phyloP scores from a whole-genome alignment of 495 filamentous ascomycete genomes.

The Penicillium coprophilum region DNA sequence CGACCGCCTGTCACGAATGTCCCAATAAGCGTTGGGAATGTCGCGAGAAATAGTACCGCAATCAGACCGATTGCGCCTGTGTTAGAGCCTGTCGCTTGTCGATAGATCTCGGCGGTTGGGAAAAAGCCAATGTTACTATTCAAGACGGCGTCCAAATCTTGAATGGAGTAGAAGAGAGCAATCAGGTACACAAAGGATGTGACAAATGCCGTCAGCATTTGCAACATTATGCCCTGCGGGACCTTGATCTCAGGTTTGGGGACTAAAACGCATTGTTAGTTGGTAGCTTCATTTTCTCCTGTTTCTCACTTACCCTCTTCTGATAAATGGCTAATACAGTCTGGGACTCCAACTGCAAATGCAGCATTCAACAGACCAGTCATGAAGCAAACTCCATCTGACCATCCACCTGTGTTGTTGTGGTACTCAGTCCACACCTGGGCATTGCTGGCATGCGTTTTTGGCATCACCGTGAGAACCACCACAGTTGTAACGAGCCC shows the following conservation, averaged over 20 bases:
- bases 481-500: slow-evolving; percentile 66
- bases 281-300: background rate
- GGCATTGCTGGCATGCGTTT: slow-evolving; percentile 52
- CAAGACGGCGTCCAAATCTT: slow-evolving; percentile 58
- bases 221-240: slow-evolving; percentile 52
- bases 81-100: slow-evolving; percentile 62
- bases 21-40: slow-evolving; percentile 59
- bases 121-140: slow-evolving; percentile 54
- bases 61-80: slow-evolving; percentile 64
- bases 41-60: slow-evolving; percentile 50
- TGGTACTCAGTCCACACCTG: slow-evolving; percentile 64
- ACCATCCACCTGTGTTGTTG: slow-evolving; percentile 63
- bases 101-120: slow-evolving; percentile 71
- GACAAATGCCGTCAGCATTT: slow-evolving; percentile 58
- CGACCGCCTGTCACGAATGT: slow-evolving; percentile 68
- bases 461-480: slow-evolving; percentile 70
- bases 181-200: slow-evolving; percentile 40
- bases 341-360: slow-evolving; percentile 73
- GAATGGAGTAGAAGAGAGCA: slow-evolving; percentile 62
- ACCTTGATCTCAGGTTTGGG: slow-evolving; percentile 30
- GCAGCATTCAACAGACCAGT: slow-evolving; percentile 75
- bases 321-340: slow-evolving; percentile 68
- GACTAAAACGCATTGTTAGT: slow-evolving; percentile 11
- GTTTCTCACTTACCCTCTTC: slow-evolving; percentile 53
- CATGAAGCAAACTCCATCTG: slow-evolving; percentile 67